Base-by-base conservation (phyloP, 2,329 filamentous ascomycete genomes). In the Fusarium brachygibbosum region DNA sequence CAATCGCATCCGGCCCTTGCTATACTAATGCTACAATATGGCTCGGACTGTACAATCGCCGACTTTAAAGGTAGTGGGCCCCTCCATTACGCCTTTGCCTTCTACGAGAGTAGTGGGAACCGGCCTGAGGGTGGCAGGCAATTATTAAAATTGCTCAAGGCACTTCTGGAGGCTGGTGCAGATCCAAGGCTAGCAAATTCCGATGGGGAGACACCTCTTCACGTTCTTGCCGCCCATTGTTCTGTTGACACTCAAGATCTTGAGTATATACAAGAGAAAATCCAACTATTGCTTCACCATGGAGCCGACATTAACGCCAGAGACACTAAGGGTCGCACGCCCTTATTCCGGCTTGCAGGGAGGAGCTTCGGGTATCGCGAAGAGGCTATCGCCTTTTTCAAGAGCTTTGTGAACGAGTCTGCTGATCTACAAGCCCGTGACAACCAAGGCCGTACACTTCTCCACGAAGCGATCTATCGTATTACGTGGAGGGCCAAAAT, bases 51-150 rank as follows among this genome's bases (percentile, higher is more conserved):
- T 34, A 70, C 61, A 4, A 29, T 40, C 3, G 32, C 53, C 8
- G 68, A 77, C n/a, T 49, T 42, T 0, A 10, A 58, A 23, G 74
- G 76, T 4, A 73, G 74, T 29, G 70, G 49, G 2, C 40, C 60
- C 3, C 38, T 77, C 2, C 73, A 77, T 51, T 34, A 69, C 9
- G 34, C 54, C 55, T 66, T 13, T 32, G 35, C 3, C 28, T 66
- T 13, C 13, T 41, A 23, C 14, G 16, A 16, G 10, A 6, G 7
- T 28, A 10, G 1, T 14, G 12, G 8, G 1, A 2, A 10, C 5
- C 41, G 52, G 11, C n/a, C n/a, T 9, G 31, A 37, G 31, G 19
- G 34, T 21, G 14, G 2, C 8, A 37, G 31, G 23, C 19, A 3
- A 16, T 19, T 58, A 5, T 32, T 21, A 2, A 13, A 11, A 12